phyloP scores from a whole-genome alignment of 192 early-diverging fungal genomes.

The Podila horticola region DNA sequence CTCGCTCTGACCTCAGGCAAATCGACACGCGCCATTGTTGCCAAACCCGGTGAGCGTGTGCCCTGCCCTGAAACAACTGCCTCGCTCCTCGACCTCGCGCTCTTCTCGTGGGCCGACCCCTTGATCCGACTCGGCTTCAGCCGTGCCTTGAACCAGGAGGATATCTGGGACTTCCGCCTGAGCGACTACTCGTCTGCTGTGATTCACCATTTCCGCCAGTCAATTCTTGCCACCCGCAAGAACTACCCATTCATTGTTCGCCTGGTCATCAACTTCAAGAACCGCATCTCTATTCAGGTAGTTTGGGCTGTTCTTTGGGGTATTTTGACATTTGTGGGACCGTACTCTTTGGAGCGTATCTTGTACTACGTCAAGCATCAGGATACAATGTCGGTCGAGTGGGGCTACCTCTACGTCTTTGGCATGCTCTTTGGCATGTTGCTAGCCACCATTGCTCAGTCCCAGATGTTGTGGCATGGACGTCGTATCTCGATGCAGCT shows the following conservation, averaged over 20 bases:
- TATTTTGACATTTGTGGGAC: slow-evolving; percentile 38
- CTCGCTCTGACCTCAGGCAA: slow-evolving; percentile 38
- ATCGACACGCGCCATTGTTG: slow-evolving; percentile 17
- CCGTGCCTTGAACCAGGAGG: slow-evolving; percentile 25
- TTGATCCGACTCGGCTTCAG: slow-evolving; percentile 35
- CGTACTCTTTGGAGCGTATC: slow-evolving; percentile 43
- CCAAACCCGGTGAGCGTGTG: slow-evolving; percentile 39
- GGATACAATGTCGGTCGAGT: slow-evolving; percentile 29
- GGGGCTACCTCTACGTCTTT: slow-evolving; percentile 67
- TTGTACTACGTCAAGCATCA: slow-evolving; percentile 30
- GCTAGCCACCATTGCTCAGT: slow-evolving; percentile 32
- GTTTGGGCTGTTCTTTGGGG: slow-evolving; percentile 42
- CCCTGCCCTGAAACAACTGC: slow-evolving; percentile 36
- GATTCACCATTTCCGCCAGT: slow-evolving; percentile 51
- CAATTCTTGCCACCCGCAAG: slow-evolving; percentile 44
- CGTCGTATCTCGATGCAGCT: slow-evolving; percentile 53
- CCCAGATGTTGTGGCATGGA: slow-evolving; percentile 52
- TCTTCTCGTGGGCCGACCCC: slow-evolving; percentile 47
- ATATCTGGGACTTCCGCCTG: slow-evolving; percentile 50
- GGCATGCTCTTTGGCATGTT: slow-evolving; percentile 59
- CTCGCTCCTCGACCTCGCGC: slow-evolving; percentile 19
- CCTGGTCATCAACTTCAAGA: slow-evolving; percentile 45
- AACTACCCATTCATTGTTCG: slow-evolving; percentile 42
- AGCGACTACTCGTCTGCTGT: slow-evolving; percentile 48
- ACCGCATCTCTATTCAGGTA: slow-evolving; percentile 29